Percentiles rank a stretch among this genome's conserved stretches.
Evolutionary conservation across 148 eudicot genomes (phyloP).

Genomic region (Nyssa sinensis): DNA sequence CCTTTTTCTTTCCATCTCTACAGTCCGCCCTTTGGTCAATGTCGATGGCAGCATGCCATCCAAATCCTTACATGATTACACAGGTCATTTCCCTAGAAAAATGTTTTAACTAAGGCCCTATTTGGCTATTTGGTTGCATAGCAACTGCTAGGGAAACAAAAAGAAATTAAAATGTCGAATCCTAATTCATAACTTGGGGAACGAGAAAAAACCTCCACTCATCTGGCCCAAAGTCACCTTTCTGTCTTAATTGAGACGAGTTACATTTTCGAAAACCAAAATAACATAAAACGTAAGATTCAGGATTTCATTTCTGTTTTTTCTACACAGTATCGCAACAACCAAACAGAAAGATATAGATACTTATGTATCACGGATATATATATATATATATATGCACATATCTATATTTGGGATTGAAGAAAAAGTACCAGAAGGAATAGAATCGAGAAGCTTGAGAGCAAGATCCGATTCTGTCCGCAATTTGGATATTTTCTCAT

Average conservation of each 20-base stretch:
- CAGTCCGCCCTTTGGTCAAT: too few species aligned
- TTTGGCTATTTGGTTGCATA: too few species aligned
- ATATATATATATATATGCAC: background rate
- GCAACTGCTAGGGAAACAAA: too few species aligned
- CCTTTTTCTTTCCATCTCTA: too few species aligned
- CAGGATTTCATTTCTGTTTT: too few species aligned
- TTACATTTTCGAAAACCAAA: background rate
- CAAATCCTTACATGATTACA: too few species aligned
- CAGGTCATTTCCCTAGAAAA: too few species aligned
- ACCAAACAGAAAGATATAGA: background rate
- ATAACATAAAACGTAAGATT: too few species aligned
- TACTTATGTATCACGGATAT: background rate
- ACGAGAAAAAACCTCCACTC: background rate
- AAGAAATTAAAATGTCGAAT: too few species aligned
- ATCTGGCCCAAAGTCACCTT: background rate
- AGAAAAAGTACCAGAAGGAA: constrained; percentile 50
- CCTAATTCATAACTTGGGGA: too few species aligned
- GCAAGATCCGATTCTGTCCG: constrained; percentile 51
- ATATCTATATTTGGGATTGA: background rate
- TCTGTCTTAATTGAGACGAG: background rate
- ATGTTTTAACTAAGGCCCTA: background rate
- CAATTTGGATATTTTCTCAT: constrained; percentile 51
- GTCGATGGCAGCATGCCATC: too few species aligned
- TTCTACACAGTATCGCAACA: background rate
- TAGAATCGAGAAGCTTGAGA: constrained; percentile 62